These are phyloP conservation scores for Lotus japonicus DNA, from an alignment of 306 rosid species.

Conservation along the genomic window DNA sequence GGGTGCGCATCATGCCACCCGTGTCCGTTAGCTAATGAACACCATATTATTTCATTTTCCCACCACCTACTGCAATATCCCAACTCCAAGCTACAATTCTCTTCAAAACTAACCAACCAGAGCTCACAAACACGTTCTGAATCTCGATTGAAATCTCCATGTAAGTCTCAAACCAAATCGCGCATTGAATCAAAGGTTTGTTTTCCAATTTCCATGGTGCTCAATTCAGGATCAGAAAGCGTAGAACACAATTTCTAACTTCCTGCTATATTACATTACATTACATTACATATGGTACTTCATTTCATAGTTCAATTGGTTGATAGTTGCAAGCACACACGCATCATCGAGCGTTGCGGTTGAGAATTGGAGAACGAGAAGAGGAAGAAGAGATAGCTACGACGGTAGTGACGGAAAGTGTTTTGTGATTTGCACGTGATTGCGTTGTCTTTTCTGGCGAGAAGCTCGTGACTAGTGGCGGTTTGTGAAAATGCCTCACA, in stretches of 20 bases:
- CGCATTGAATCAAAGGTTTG: background rate
- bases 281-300: no score
- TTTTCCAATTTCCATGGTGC: background rate
- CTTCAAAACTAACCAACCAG: background rate
- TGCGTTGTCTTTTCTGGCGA: background rate
- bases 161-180: background rate
- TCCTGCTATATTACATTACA: no score
- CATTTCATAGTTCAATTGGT: no score
- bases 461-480: slow-evolving; percentile 35
- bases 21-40: background rate
- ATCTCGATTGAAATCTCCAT: no score
- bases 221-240: no score
- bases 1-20: background rate
- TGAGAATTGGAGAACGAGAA: background rate
- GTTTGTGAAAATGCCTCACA: slow-evolving; percentile 67
- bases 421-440: slow-evolving; percentile 24
- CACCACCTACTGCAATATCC: background rate
- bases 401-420: slow-evolving; percentile 1
- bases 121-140: no score
- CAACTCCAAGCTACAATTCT: background rate
- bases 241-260: no score
- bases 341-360: background rate
- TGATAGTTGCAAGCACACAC: no score
- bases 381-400: background rate
- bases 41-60: background rate